Evolutionary conservation across 2,329 filamentous ascomycete species (phyloP).

Genomic region (Cladosporium cucumerinum): DNA sequence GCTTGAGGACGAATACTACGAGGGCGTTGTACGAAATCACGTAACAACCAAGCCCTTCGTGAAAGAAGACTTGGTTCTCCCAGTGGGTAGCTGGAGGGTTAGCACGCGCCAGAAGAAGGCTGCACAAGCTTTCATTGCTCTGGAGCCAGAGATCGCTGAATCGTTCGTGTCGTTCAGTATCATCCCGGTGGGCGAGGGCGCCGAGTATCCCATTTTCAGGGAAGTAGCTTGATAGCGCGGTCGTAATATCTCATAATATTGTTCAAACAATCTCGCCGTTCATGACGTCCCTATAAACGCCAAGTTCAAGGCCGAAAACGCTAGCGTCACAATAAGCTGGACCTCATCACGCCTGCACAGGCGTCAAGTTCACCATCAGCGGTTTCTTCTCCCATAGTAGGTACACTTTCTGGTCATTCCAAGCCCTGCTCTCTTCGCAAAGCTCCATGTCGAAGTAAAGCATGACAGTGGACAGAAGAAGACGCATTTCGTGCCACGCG

Average conservation of each 20-base stretch:
- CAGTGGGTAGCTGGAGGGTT: constrained; percentile 25
- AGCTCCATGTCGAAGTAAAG: constrained; percentile 38
- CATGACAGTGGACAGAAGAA: constrained; percentile 38
- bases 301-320: not conserved
- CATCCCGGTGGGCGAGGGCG: constrained; percentile 23
- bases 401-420: constrained; percentile 34
- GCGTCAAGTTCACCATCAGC: constrained; percentile 21
- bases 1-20: constrained; percentile 23
- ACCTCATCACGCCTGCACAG: not conserved
- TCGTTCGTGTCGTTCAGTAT: constrained; percentile 27
- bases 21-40: constrained; percentile 27
- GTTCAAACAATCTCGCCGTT: not conserved
- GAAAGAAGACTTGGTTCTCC: constrained; percentile 21
- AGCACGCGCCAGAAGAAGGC: constrained; percentile 29
- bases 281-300: not conserved
- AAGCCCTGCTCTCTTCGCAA: constrained; percentile 27
- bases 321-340: not conserved
- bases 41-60: constrained; percentile 21
- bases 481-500: constrained; percentile 38
- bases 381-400: constrained; percentile 33
- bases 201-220: constrained; percentile 26
- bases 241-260: not conserved
- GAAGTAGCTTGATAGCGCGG: constrained; percentile 6
- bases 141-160: constrained; percentile 30
- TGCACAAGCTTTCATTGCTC: constrained; percentile 26